Conservation (phyloP, 495 filamentous ascomycete genomes). For the Lophium mytilinum region DNA sequence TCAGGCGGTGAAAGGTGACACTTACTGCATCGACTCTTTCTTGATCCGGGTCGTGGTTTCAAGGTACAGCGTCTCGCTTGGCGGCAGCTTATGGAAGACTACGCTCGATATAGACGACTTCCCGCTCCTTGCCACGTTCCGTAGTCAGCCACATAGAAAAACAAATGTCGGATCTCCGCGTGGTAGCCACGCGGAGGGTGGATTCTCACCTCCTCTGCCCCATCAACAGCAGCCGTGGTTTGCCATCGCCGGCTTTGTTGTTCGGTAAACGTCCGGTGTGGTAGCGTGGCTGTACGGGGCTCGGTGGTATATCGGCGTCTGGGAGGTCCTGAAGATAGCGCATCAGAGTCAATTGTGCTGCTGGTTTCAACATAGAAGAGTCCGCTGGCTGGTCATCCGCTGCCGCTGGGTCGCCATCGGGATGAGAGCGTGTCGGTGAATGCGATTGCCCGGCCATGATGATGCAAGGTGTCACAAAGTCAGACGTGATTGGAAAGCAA, state of each 20-base stretch:
- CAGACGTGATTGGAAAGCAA: constrained; percentile 8
- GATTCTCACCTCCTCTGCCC: constrained; percentile 74
- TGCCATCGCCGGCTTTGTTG: constrained; percentile 40
- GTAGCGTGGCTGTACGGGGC: constrained; percentile 26
- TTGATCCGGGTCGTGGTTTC: constrained; percentile 90
- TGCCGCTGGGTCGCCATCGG: constrained; percentile 6
- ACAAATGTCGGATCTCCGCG: neutral
- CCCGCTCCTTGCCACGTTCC: constrained; percentile 59
- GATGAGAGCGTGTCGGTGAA: constrained; percentile 10
- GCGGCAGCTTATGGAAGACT: constrained; percentile 94
- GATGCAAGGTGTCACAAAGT: constrained; percentile 25
- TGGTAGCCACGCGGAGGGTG: neutral
- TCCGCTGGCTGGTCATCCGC: constrained; percentile 13
- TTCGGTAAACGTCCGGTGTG: constrained; percentile 34
- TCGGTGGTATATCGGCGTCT: constrained; percentile 28
- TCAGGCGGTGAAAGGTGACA: constrained; percentile 3
- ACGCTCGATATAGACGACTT: constrained; percentile 97
- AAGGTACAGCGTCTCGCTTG: constrained; percentile 87
- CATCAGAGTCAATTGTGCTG: constrained; percentile 28
- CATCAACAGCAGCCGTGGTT: constrained; percentile 88
- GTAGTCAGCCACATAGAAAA: constrained; percentile 25
- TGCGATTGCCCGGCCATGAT: constrained; percentile 25
- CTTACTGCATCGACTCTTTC: constrained; percentile 86
- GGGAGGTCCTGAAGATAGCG: constrained; percentile 32
- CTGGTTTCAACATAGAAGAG: constrained; percentile 21